Base-by-base conservation (phyloP, 2,329 filamentous ascomycete species). In the Exserohilum turcica region DNA sequence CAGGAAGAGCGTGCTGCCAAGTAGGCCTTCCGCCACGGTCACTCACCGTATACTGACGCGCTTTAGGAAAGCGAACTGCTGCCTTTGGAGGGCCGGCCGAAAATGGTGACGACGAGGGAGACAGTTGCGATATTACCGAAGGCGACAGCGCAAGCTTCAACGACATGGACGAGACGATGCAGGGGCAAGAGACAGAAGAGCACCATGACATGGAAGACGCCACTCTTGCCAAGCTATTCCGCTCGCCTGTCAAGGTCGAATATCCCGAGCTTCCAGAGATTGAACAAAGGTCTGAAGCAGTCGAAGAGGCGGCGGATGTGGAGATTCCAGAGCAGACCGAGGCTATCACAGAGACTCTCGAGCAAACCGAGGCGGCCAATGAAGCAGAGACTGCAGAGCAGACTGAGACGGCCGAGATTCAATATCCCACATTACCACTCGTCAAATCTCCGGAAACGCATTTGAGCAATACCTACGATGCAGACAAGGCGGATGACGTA, bases 1-100 rank as follows among this genome's bases (percentile, higher is more conserved):
- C 8, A 65, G 71, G 47, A 73, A 71, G 57, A 73, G 68, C 54
- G 63, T 68, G 33, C 57, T 73, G 10, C 68, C 70, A 39, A 69
- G 72, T 74, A 67, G 6, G 70, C 6, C 13, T 12, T 32, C 33
- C 13, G 12, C 18, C 0, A 8, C 16, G 7, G 10, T 6, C 8
- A 21, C 3, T 31, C 3, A n/a, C 18, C 35, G 16, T 16, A 2
- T 18, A 47, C 65, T 68, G 29, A 71, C 46, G 46, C 9, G 1
- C 0, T n/a, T 35, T 6, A 73, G 71, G 70, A 31, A 74, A 74
- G 57, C 68, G 59, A 36, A 29, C 43, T 27, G 37, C 47, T 9
- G 52, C 28, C 19, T 31, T 9, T 9, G 12, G 27, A 15, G 43
- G 19, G 16, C 12, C 28, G 49, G 57, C n/a, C 6, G 49, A 37